Conservation (phyloP, 257 asterid genomes). For the Nyctanthes arbortristis region DNA sequence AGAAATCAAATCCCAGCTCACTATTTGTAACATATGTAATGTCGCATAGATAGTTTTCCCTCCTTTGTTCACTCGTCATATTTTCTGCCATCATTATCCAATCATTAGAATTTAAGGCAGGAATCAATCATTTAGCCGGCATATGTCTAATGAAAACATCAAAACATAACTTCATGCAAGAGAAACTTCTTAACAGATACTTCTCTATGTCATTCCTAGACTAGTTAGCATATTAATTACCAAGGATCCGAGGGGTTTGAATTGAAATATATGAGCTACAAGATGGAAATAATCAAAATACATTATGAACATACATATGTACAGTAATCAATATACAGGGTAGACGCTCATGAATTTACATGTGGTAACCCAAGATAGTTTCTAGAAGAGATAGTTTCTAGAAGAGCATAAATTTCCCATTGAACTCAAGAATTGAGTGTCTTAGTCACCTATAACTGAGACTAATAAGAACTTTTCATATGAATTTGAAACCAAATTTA, state of each 20-base stretch:
- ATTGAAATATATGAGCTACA: background rate
- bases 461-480: background rate
- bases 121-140: slow-evolving; percentile 16
- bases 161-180: slow-evolving; percentile 1
- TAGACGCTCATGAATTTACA: background rate
- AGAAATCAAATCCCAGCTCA: slow-evolving; percentile 93
- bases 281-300: background rate
- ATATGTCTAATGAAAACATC: slow-evolving; percentile 10
- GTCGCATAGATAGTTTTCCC: slow-evolving; percentile 88
- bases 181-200: background rate
- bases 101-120: slow-evolving; percentile 30
- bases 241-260: background rate
- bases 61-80: slow-evolving; percentile 94
- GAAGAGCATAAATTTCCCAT: too few relatives aligned
- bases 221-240: slow-evolving; percentile 1
- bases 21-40: slow-evolving; percentile 96
- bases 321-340: background rate
- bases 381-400: too few relatives aligned
- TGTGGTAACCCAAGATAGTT: too few relatives aligned
- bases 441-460: background rate
- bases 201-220: slow-evolving; percentile 1
- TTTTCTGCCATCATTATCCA: slow-evolving; percentile 62
- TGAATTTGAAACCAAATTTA: background rate
- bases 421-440: background rate
- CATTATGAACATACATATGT: background rate